Evolutionary conservation across 805 yeast species (phyloP).

Genomic region (Wickerhamiella shivajii): DNA sequence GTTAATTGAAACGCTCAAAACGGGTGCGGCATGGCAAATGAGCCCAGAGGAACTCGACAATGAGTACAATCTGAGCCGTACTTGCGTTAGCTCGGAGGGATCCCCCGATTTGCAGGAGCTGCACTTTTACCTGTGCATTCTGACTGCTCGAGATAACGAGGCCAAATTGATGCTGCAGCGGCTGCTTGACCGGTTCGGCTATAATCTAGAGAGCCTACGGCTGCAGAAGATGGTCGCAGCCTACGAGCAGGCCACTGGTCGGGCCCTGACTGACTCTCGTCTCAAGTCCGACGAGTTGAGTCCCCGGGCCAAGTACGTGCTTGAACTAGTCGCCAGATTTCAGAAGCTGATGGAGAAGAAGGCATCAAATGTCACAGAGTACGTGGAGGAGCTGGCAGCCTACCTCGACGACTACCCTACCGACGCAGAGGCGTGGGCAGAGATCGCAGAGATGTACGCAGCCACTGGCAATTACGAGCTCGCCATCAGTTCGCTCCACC

Average conservation of each 20-base stretch:
- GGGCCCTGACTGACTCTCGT: slow-evolving; percentile 40
- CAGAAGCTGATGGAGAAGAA: slow-evolving; percentile 2
- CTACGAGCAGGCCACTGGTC: slow-evolving; percentile 28
- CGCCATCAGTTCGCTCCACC: slow-evolving; percentile 54
- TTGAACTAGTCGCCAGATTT: slow-evolving; percentile 4
- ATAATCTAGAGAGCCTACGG: slow-evolving; percentile 33
- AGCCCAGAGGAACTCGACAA: not conserved
- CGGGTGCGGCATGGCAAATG: not conserved
- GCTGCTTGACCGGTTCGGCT: slow-evolving; percentile 51
- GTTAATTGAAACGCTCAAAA: not conserved
- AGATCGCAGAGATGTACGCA: slow-evolving; percentile 52
- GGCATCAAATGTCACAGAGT: slow-evolving; percentile 26
- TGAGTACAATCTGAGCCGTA: too few relatives aligned
- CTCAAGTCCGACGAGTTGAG: slow-evolving; percentile 36
- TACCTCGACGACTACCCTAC: slow-evolving; percentile 52
- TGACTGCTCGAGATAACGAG: slow-evolving; percentile 49
- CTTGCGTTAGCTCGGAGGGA: too few relatives aligned
- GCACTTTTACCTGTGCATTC: slow-evolving; percentile 50
- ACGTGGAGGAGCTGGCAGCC: slow-evolving; percentile 39
- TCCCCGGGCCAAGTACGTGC: slow-evolving; percentile 19
- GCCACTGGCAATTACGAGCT: slow-evolving; percentile 47
- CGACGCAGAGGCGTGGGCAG: slow-evolving; percentile 69
- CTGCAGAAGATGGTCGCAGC: slow-evolving; percentile 20
- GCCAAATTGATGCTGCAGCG: slow-evolving; percentile 55
- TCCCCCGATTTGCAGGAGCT: slow-evolving; percentile 54